Evolutionary conservation across 495 filamentous ascomycete genomes (phyloP).

Genomic region (Tuber umbilicatum): DNA sequence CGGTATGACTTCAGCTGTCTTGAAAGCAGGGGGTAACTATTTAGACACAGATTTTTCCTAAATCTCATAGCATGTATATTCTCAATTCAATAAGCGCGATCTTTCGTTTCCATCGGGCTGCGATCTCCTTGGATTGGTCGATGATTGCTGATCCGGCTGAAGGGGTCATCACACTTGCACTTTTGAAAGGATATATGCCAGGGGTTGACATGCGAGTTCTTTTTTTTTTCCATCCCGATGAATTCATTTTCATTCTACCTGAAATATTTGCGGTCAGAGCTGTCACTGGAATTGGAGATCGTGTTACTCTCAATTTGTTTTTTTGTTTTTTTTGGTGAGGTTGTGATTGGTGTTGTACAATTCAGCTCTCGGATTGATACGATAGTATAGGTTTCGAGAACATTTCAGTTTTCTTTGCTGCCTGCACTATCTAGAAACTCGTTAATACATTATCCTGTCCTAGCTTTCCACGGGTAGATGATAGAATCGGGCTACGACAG

Average conservation of each 20-base stretch:
- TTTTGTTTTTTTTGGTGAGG: too few species aligned
- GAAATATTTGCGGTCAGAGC: neutral
- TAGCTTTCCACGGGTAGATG: too few species aligned
- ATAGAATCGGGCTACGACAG: neutral
- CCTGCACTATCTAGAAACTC: too few species aligned
- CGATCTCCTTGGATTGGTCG: neutral
- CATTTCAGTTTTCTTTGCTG: too few species aligned
- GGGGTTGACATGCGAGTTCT: neutral
- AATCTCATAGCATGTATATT: neutral
- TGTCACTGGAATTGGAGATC: neutral
- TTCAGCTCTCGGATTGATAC: too few species aligned
- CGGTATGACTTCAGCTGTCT: conserved; percentile 20
- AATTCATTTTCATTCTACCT: neutral
- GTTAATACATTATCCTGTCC: too few species aligned
- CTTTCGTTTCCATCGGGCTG: neutral
- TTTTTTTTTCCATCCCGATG: neutral
- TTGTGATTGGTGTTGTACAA: too few species aligned
- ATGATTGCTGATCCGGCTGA: neutral
- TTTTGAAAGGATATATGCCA: neutral
- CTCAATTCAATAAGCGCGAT: neutral
- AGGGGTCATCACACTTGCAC: neutral
- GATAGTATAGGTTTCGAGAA: too few species aligned
- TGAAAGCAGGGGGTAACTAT: conserved; percentile 20
- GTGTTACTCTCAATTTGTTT: neutral
- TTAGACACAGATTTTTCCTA: conserved; percentile 18